Conservation (phyloP, 768 basidiomycete genomes). For the Sistotremastrum niveocremeum region DNA sequence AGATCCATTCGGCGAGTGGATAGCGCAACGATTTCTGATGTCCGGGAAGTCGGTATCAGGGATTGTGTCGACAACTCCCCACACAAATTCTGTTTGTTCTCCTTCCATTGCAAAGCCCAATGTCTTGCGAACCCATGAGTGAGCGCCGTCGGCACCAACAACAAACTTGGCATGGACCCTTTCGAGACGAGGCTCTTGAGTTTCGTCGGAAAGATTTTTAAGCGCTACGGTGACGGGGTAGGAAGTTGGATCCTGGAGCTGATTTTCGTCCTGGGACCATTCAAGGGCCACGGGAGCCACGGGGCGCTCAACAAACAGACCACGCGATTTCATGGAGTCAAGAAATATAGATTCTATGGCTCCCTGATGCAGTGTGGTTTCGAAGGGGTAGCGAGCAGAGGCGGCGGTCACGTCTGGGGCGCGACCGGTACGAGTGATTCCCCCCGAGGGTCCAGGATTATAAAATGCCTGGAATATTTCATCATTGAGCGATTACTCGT, state of each 20-base stretch:
- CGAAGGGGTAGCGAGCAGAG: slow-evolving; percentile 58
- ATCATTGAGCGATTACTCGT: neutral
- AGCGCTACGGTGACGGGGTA: slow-evolving; percentile 20
- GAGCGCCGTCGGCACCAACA: slow-evolving; percentile 68
- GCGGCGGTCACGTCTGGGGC: slow-evolving; percentile 48
- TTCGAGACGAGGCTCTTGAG: no score
- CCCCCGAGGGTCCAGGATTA: slow-evolving; percentile 46
- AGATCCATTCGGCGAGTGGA: slow-evolving; percentile 59
- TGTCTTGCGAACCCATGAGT: slow-evolving; percentile 68
- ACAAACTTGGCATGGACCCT: slow-evolving; percentile 57
- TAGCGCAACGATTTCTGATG: slow-evolving; percentile 45
- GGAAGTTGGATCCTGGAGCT: slow-evolving; percentile 26
- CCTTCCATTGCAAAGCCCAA: slow-evolving; percentile 62
- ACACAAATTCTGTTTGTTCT: slow-evolving; percentile 62
- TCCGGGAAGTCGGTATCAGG: slow-evolving; percentile 72
- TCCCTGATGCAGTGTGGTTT: slow-evolving; percentile 48
- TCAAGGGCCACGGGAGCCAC: slow-evolving; percentile 35
- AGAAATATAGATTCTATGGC: slow-evolving; percentile 46
- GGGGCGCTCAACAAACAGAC: slow-evolving; percentile 37
- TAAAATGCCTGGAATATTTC: slow-evolving; percentile 49
- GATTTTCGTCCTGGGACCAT: slow-evolving; percentile 26
- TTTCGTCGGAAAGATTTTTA: no score
- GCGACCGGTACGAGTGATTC: slow-evolving; percentile 54
- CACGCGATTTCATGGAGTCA: slow-evolving; percentile 35
- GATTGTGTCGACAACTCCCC: slow-evolving; percentile 68